Conservation (phyloP, 257 asterid species). For the Thymus mandschuricus region DNA sequence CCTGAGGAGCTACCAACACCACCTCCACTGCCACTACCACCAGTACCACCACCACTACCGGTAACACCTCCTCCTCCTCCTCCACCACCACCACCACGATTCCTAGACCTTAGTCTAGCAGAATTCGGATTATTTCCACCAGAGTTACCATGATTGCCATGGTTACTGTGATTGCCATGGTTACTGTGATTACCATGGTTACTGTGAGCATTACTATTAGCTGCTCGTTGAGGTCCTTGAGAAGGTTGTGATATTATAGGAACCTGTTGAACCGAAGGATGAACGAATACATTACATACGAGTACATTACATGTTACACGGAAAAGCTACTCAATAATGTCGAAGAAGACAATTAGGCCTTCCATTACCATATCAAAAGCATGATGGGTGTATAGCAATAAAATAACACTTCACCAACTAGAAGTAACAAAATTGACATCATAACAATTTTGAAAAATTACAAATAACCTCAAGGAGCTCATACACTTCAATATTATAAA, state of each 20-base stretch:
- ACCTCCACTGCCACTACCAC: constrained; percentile 25
- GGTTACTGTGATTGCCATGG: constrained; percentile 41
- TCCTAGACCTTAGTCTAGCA: constrained; percentile 57
- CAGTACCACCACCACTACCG: neutral
- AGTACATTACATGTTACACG: neutral
- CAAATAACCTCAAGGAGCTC: neutral
- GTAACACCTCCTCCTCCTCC: neutral
- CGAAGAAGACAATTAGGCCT: neutral
- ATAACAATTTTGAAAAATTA: neutral
- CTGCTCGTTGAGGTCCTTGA: constrained; percentile 42
- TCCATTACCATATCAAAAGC: neutral
- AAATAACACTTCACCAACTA: neutral
- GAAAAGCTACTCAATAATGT: neutral
- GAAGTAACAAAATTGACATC: neutral
- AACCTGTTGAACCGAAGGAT: constrained; percentile 46
- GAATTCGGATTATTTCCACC: constrained; percentile 43
- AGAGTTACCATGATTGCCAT: constrained; percentile 34
- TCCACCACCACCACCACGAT: constrained; percentile 41
- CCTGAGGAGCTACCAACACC: constrained; percentile 39
- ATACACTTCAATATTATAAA: neutral
- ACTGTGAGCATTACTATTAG: constrained; percentile 41
- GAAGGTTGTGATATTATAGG: constrained; percentile 62
- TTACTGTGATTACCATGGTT: constrained; percentile 36
- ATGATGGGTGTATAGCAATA: constrained; percentile 4
- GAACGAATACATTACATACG: neutral